Evolutionary conservation across 2,329 filamentous ascomycete species (phyloP), one percentile per base, ranked within the genome.

Genomic region (Fusarium clavum): DNA sequence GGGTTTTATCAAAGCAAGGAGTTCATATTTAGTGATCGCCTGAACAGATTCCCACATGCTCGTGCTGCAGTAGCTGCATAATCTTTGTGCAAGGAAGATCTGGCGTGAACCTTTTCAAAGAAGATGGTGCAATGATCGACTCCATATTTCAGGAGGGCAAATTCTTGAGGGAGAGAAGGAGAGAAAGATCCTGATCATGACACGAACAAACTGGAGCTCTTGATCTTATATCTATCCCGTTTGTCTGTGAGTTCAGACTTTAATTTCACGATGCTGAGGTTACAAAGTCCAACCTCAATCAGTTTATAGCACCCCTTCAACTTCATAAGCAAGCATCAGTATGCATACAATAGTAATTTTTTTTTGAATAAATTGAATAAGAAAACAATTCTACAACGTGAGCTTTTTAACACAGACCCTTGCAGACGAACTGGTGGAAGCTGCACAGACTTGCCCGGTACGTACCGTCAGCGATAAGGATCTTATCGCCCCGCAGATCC

Each of bases 401-500:
- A 38, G 34, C 34, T 11, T 38, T n/a, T n/a, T 38, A 38, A n/a
- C 14, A 34, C 34, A 38, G 16, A 41, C 32, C 32, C 18, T 49
- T 38, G 34, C 34, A 16, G n/a, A 9, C 18, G 20, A 44, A 30
- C 34, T 27, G 22, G 14, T 30, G 30, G 30, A 22, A 30, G 25
- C 25, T 45, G 41, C 10, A 38, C 20, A 22, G 43, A 27, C 34
- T 22, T 40, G 29, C n/a, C 20, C 9, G 58, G 58, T 72, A 75
- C 73, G 73, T 75, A 73, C 57, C 38, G 10, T 43, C 5, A 6
- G 22, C 38, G 73, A 75, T 75, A 75, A 75, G 56, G 38, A 34
- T 51, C 70, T 75, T 75, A 75, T 75, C 73, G 73, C 73, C 73
- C 73, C 73, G 72, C 73, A 75, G 49, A 61, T 58, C 47, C 43